Conservation (phyloP, 2,329 filamentous ascomycete genomes). For the Chaetomium strumarium region DNA sequence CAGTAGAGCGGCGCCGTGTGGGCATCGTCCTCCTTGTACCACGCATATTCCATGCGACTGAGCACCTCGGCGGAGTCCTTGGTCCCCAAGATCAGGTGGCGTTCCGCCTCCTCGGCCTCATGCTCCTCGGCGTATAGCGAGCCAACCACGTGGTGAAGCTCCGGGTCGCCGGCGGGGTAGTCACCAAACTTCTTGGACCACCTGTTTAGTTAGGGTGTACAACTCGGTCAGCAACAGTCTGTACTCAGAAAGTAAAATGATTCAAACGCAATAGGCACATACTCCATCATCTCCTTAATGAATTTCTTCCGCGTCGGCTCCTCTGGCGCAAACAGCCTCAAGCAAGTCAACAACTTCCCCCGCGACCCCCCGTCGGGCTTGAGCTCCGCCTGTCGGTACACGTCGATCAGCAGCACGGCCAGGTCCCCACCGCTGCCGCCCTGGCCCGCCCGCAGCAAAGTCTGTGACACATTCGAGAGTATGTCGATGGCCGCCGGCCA, state of each 20-base stretch:
- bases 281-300: conserved; percentile 76
- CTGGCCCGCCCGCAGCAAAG: conserved; percentile 86
- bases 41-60: conserved; percentile 79
- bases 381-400: conserved; percentile 81
- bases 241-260: not conserved
- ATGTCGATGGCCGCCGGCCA: conserved; percentile 83
- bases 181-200: conserved; percentile 87
- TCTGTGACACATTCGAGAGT: conserved; percentile 74
- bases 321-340: conserved; percentile 72
- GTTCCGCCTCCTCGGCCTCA: conserved; percentile 88
- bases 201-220: conserved; percentile 30
- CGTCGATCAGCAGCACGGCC: conserved; percentile 79
- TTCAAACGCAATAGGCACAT: conserved; percentile 29
- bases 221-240: not conserved
- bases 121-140: conserved; percentile 87
- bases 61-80: conserved; percentile 79
- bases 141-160: conserved; percentile 88
- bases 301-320: conserved; percentile 94
- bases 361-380: conserved; percentile 69
- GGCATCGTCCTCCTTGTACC: conserved; percentile 85
- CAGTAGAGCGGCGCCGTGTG: conserved; percentile 84
- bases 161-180: conserved; percentile 85
- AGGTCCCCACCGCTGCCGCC: conserved; percentile 89
- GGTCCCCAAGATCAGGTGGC: conserved; percentile 81
- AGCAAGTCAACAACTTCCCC: conserved; percentile 67